Conservation (phyloP, 2,329 filamentous ascomycete species). For the Exophiala spinifera region DNA sequence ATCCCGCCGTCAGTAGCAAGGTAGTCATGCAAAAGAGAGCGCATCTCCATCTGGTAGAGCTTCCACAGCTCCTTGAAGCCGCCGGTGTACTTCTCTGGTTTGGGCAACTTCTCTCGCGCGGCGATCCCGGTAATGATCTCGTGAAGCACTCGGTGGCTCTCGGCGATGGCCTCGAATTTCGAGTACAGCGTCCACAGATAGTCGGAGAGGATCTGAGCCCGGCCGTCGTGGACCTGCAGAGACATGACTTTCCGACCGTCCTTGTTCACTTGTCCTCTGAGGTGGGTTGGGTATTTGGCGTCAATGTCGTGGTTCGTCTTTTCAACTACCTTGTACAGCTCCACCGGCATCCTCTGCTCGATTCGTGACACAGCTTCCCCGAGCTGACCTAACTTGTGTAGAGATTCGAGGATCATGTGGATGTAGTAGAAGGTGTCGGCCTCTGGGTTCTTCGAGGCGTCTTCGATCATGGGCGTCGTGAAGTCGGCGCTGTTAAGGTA, state of each 20-base stretch:
- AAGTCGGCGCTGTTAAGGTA: conserved; percentile 59
- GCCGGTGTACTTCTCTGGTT: conserved; percentile 67
- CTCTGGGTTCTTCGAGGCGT: conserved; percentile 89
- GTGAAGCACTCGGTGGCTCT: conserved; percentile 89
- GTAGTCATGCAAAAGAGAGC: conserved; percentile 91
- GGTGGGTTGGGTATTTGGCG: conserved; percentile 80
- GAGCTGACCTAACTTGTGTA: conserved; percentile 84
- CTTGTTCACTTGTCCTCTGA: conserved; percentile 51
- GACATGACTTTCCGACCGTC: conserved; percentile 57
- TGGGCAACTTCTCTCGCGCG: conserved; percentile 67
- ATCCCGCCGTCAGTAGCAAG: conserved; percentile 85
- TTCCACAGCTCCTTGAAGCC: conserved; percentile 98
- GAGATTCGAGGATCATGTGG: conserved; percentile 76
- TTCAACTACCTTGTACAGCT: conserved; percentile 89
- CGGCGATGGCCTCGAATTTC: conserved; percentile 95
- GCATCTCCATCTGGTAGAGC: conserved; percentile 94
- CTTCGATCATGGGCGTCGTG: conserved; percentile 65
- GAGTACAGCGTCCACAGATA: conserved; percentile 89
- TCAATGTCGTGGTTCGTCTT: conserved; percentile 94
- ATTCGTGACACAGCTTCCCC: conserved; percentile 85
- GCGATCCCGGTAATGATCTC: conserved; percentile 86
- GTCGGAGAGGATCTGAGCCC: conserved; percentile 83
- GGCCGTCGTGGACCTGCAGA: conserved; percentile 69
- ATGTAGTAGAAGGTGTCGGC: conserved; percentile 95
- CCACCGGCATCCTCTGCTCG: conserved; percentile 88